phyloP scores from a whole-genome alignment of 441 rosid genomes.

The Metrosideros polymorpha region DNA sequence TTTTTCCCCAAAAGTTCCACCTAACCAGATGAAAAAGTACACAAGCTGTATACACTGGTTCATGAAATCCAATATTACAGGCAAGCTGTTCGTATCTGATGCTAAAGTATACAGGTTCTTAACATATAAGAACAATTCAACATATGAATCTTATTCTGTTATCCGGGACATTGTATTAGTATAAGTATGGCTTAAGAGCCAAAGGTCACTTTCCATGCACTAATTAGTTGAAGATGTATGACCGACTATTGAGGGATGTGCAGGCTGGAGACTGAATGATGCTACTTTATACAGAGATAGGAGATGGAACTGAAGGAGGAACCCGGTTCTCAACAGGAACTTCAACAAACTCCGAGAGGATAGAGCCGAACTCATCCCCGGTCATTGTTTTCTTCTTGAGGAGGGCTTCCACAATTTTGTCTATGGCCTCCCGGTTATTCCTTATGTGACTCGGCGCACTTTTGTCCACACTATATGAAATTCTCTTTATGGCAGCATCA shows the following conservation, averaged over 20 bases:
- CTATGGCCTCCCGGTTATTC: conserved; percentile 87
- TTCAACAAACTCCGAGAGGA: too few species aligned
- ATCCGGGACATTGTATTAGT: neutral
- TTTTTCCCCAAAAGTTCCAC: too few species aligned
- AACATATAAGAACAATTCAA: neutral
- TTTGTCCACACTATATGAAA: conserved; percentile 68
- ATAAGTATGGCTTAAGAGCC: neutral
- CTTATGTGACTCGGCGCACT: conserved; percentile 58
- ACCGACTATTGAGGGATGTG: neutral
- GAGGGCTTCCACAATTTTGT: conserved; percentile 86
- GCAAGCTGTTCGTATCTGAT: neutral
- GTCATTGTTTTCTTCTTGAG: conserved; percentile 78
- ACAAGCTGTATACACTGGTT: neutral
- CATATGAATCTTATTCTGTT: neutral
- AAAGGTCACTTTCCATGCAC: neutral
- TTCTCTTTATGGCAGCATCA: conserved; percentile 52
- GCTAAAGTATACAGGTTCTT: neutral
- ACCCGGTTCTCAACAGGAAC: too few species aligned
- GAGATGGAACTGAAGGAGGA: too few species aligned
- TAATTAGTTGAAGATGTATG: neutral
- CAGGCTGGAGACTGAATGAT: neutral
- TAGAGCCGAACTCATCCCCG: conserved; percentile 76
- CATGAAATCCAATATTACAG: neutral
- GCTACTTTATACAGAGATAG: too few species aligned
- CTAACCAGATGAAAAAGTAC: too few species aligned